Percentiles rank a stretch among this genome's conserved stretches.
These are phyloP conservation scores for Neocucurbitaria cava DNA, from an alignment of 2,329 filamentous ascomycete species.

Conservation along the genomic window DNA sequence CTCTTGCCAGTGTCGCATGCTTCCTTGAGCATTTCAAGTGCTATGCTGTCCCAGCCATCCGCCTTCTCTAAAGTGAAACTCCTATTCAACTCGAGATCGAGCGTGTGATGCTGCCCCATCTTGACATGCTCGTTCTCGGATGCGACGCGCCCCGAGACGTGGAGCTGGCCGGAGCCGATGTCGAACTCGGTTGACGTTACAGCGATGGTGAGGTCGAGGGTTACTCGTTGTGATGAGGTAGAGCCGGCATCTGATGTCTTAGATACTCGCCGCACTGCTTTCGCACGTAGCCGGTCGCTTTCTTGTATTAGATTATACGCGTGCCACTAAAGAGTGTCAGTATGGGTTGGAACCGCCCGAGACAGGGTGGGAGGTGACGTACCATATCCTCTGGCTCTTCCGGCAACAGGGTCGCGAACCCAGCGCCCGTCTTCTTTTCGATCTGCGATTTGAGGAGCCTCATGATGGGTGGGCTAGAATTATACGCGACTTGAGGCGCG, in stretches of 20 bases:
- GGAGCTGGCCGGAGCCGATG: slow-evolving; percentile 70
- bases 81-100: slow-evolving; percentile 85
- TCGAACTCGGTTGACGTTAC: slow-evolving; percentile 75
- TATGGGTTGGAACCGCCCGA: neutral
- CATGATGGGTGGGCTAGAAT: slow-evolving; percentile 54
- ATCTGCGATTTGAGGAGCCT: slow-evolving; percentile 71
- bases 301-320: slow-evolving; percentile 75
- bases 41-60: slow-evolving; percentile 86
- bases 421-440: slow-evolving; percentile 68
- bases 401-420: slow-evolving; percentile 69
- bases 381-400: slow-evolving; percentile 81
- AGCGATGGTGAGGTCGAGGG: slow-evolving; percentile 68
- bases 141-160: slow-evolving; percentile 70
- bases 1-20: slow-evolving; percentile 79
- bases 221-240: slow-evolving; percentile 68
- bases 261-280: slow-evolving; percentile 71
- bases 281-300: slow-evolving; percentile 69
- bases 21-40: slow-evolving; percentile 77
- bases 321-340: slow-evolving; percentile 64
- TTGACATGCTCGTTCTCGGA: slow-evolving; percentile 73
- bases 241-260: slow-evolving; percentile 67
- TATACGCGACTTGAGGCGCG: neutral
- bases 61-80: slow-evolving; percentile 89
- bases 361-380: slow-evolving; percentile 11
- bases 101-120: slow-evolving; percentile 71